Evolutionary conservation across 805 yeast genomes (phyloP).

Genomic region (Grigorovia jiainica): DNA sequence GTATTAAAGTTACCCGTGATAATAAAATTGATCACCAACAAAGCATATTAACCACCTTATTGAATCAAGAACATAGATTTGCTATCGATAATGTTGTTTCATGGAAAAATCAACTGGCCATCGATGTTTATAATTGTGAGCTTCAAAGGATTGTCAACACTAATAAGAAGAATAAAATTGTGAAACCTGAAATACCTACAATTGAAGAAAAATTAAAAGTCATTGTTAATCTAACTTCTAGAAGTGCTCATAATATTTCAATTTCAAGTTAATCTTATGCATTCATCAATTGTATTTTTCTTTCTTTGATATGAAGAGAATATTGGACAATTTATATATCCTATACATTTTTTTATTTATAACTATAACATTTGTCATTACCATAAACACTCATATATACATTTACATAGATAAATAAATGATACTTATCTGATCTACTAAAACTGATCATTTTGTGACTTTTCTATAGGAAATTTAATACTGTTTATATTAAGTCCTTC

Average conservation of each 20-base stretch:
- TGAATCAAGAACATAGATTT: slow-evolving; percentile 16
- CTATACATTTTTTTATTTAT: too few relatives aligned
- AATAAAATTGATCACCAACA: slow-evolving; percentile 19
- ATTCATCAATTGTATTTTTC: too few relatives aligned
- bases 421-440: neutral
- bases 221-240: slow-evolving; percentile 14
- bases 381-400: neutral
- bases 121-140: slow-evolving; percentile 16
- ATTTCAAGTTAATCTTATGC: neutral
- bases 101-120: slow-evolving; percentile 24
- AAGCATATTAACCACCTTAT: slow-evolving; percentile 17
- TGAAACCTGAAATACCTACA: neutral
- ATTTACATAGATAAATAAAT: neutral
- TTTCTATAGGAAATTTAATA: neutral
- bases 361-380: neutral
- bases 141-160: slow-evolving; percentile 19
- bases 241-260: slow-evolving; percentile 3
- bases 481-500: neutral
- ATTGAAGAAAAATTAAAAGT: slow-evolving; percentile 26
- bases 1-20: slow-evolving; percentile 11
- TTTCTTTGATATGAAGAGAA: too few relatives aligned
- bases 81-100: slow-evolving; percentile 15
- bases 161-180: slow-evolving; percentile 20
- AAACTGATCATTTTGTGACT: neutral
- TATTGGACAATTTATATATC: too few relatives aligned